Evolutionary conservation across 2,329 filamentous ascomycete species (phyloP), one percentile per base, ranked within the genome.

Genomic region (Microthyrium microscopicum): DNA sequence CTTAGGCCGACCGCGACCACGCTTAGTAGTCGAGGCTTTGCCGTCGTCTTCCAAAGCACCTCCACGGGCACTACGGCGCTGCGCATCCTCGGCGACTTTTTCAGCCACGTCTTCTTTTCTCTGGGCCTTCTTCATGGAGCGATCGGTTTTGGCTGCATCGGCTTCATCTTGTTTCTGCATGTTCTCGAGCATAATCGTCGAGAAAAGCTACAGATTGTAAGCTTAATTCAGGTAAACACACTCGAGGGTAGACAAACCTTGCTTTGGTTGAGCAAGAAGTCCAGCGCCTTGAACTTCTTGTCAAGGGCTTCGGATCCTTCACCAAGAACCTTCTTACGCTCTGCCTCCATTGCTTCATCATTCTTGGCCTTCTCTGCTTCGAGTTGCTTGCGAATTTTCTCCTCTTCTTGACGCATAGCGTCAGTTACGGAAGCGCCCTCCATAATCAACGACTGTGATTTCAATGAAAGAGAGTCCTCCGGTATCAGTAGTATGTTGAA

Each of bases 81-180:
- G 61, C 9, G 55, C 55, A 24, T 49, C 56, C 36, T 58, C 55
- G 1, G 61, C 61, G 5, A 48, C 53, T 39, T 59, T 49, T 30
- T 65, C 61, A 6, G 61, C 62, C 15, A 56, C 53, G 40, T 59
- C 54, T 40, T 65, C 62, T 28, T 54, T 50, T 42, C 61, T 61
- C 39, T 53, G 53, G 3, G 58, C 52, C 29, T 57, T 49, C 32
- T 60, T 60, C 30, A 54, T 48, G 6, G 53, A 59, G 43, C 57
- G 57, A 39, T 58, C 54, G 35, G 64, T 57, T 39, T 57, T 57
- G 3, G 44, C 56, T 20, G 55, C 55, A 18, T 61, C 60, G 24
- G 55, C 55, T 33, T 64, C 58, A 41, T 65, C 62, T 41, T 64
- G 60, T 36, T 56, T 53, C 42, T 63, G 61, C 61, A 66, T 66